Percentiles rank a stretch among this genome's conserved stretches.
phyloP scores from a whole-genome alignment of 805 yeast genomes.

The Peterozyma toletana region DNA sequence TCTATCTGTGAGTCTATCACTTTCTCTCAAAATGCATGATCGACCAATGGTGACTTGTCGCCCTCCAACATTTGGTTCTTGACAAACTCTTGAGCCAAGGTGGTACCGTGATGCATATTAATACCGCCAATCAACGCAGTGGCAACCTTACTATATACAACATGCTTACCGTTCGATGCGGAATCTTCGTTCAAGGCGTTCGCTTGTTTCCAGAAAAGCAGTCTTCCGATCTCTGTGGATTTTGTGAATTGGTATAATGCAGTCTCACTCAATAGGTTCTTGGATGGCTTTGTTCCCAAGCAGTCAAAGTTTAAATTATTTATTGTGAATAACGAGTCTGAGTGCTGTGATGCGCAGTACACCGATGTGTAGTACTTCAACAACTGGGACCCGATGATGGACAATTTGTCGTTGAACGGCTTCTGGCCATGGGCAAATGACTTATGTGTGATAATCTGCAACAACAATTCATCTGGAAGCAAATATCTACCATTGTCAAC shows the following conservation, averaged over 20 bases:
- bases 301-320: slow-evolving; percentile 48
- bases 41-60: slow-evolving; percentile 7
- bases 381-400: slow-evolving; percentile 63
- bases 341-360: slow-evolving; percentile 23
- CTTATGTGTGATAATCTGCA: slow-evolving; percentile 88
- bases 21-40: too few relatives aligned
- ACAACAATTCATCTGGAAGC: slow-evolving; percentile 52
- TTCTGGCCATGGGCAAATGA: slow-evolving; percentile 87
- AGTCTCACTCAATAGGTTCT: slow-evolving; percentile 41
- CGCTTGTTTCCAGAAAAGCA: slow-evolving; percentile 60
- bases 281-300: slow-evolving; percentile 50
- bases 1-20: neutral
- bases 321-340: slow-evolving; percentile 26
- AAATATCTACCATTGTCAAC: slow-evolving; percentile 30
- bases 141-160: slow-evolving; percentile 46
- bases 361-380: slow-evolving; percentile 43
- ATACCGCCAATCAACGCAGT: slow-evolving; percentile 67
- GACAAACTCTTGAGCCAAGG: slow-evolving; percentile 51
- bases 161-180: slow-evolving; percentile 47
- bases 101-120: slow-evolving; percentile 52
- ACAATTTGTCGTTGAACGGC: slow-evolving; percentile 84
- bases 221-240: slow-evolving; percentile 35
- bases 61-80: slow-evolving; percentile 35
- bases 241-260: slow-evolving; percentile 47
- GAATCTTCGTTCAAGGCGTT: slow-evolving; percentile 28